Conservation (phyloP, 2,329 filamentous ascomycete species). For the Lecanicillium sp. region DNA sequence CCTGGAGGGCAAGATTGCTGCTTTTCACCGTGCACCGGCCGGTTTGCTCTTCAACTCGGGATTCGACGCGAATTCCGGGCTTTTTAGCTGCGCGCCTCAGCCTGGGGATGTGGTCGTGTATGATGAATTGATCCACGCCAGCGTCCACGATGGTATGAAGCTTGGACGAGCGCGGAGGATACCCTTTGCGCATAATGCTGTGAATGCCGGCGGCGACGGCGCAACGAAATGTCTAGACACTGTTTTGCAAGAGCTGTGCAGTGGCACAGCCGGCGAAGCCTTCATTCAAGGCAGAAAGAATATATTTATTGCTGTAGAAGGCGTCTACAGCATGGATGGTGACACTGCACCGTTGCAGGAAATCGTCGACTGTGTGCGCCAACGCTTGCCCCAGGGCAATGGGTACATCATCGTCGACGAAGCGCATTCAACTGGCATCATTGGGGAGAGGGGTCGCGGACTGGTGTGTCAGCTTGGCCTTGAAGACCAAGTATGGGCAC, state of each 20-base stretch:
- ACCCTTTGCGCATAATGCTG: conserved; percentile 51
- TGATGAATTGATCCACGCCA: conserved; percentile 72
- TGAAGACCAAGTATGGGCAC: conserved; percentile 46
- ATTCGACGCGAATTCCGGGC: conserved; percentile 58
- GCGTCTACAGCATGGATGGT: conserved; percentile 78
- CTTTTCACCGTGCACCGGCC: conserved; percentile 36
- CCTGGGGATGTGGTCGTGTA: conserved; percentile 57
- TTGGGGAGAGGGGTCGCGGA: conserved; percentile 48
- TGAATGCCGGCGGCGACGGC: conserved; percentile 15
- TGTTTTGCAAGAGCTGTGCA: conserved; percentile 21
- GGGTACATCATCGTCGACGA: conserved; percentile 60
- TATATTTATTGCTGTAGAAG: conserved; percentile 63
- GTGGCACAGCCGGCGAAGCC: conserved; percentile 21
- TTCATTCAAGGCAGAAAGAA: conserved; percentile 33
- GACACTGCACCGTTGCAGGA: conserved; percentile 58
- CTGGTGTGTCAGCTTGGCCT: conserved; percentile 50
- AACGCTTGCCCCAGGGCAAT: conserved; percentile 47
- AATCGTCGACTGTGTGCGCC: conserved; percentile 51
- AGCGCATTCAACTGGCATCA: conserved; percentile 57
- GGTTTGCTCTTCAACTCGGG: conserved; percentile 51
- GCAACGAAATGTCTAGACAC: conserved; percentile 16
- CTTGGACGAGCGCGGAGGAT: conserved; percentile 46
- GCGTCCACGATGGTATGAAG: conserved; percentile 69
- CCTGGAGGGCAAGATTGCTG: conserved; percentile 38
- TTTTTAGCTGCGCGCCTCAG: conserved; percentile 54